A percentile compares a stretch with the other conserved stretches of the same genome.
These are phyloP conservation scores for Colletotrichum phormii DNA, from an alignment of 2,329 filamentous ascomycete species.

Conservation along the genomic window DNA sequence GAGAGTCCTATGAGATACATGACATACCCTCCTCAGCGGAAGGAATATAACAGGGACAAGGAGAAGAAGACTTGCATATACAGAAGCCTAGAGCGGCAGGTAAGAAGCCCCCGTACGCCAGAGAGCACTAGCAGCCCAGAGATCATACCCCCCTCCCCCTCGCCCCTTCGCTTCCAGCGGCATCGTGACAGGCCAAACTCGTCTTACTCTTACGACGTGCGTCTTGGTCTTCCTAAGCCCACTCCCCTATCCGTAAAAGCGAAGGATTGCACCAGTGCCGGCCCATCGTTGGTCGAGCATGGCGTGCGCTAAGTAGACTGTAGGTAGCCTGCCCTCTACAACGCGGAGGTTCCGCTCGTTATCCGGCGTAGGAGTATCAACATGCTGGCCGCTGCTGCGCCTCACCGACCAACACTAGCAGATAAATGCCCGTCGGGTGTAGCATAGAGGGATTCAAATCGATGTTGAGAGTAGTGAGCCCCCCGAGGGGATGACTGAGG, in stretches of 20 bases:
- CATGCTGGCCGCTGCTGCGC: background rate
- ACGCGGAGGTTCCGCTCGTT: background rate
- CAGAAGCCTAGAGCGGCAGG: background rate
- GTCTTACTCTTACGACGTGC: background rate
- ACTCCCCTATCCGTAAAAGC: background rate
- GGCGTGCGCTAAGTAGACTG: too few relatives aligned
- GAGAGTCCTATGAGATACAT: background rate
- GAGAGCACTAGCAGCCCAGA: background rate
- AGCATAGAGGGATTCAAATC: background rate
- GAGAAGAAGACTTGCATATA: background rate
- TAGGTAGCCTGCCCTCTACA: background rate
- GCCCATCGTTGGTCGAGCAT: background rate
- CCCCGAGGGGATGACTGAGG: background rate
- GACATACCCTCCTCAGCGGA: background rate
- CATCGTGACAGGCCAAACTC: background rate
- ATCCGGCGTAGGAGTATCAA: background rate
- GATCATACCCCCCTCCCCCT: background rate
- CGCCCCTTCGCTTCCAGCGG: background rate
- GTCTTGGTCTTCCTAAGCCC: background rate
- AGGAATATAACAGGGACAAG: background rate
- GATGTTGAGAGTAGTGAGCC: background rate
- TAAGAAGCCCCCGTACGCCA: background rate
- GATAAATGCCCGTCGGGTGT: background rate
- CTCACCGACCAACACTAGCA: background rate
- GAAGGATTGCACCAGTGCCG: background rate